Evolutionary conservation across 2,329 filamentous ascomycete species (phyloP), one percentile per base, ranked within the genome.

Genomic region (Chaetomium globosum): DNA sequence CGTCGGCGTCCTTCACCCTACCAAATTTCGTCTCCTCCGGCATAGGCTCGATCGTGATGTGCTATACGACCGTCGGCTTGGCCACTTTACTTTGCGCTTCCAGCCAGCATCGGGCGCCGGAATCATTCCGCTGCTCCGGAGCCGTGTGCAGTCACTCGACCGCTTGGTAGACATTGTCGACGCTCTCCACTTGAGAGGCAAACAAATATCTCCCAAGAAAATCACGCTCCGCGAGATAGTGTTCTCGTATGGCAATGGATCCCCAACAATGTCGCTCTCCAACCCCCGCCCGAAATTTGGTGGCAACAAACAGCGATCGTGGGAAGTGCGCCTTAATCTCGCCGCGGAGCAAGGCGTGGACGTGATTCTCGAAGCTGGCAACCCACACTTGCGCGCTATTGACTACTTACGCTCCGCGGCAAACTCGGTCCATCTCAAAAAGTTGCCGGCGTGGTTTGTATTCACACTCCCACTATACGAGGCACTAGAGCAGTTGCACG

Each of bases 131-230:
- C 78, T 81, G n/a, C 80, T 93, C 23, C 79, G 81, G 67, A 79
- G 82, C 59, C 83, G 87, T 31, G 79, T 93, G 54, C 83, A 86
- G 69, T 85, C 87, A 13, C 85, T 95, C 64, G 86, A 90, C 71
- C 85, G 89, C 23, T 81, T 95, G 31, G 87, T 92, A 48, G 83
- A 84, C 52, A 91, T 91, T 71, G 80, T 92, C 30, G 83, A 87
- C 53, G 86, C 88, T 1, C 84, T 93, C 67, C 80, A 86, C 62
- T 79, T 81, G 67, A 80, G 85, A 69, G 79, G 80, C 55, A 81
- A 80, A 19, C 80, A 83, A 59, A 83, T 90, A 43, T 79, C 79
- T 52, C 84, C 84, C 73, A 82, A 88, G 69, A 79, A 82, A 49
- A 81, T 89, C 63, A 86, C 84, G 19, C 80, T 94, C 63, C 80